phyloP scores from a whole-genome alignment of 768 basidiomycete genomes.

The Mycena pura region DNA sequence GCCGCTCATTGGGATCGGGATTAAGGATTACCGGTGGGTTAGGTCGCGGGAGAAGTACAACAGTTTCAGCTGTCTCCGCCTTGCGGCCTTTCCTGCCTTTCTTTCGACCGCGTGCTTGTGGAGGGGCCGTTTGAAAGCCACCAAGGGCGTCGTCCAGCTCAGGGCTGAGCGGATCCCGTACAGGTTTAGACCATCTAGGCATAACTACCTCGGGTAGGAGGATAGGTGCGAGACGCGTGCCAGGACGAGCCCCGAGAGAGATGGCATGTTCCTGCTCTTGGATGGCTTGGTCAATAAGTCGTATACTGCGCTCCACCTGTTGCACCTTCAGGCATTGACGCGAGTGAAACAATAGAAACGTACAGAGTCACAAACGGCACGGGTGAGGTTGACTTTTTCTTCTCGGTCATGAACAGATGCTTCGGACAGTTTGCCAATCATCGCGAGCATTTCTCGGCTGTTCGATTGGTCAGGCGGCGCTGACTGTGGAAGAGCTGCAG shows the following conservation, averaged over 20 bases:
- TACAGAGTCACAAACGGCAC: constrained; percentile 74
- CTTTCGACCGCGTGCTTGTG: constrained; percentile 23
- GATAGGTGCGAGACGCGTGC: constrained; percentile 48
- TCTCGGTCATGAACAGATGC: constrained; percentile 68
- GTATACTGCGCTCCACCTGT: constrained; percentile 82
- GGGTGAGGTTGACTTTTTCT: constrained; percentile 80
- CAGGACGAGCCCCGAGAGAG: constrained; percentile 46
- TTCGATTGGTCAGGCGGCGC: not conserved
- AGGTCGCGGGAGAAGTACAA: constrained; percentile 31
- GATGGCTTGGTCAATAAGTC: constrained; percentile 78
- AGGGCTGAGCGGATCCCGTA: constrained; percentile 51
- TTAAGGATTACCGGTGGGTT: constrained; percentile 22
- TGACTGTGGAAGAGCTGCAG: not conserved
- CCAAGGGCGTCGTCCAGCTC: constrained; percentile 40
- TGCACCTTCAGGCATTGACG: constrained; percentile 4
- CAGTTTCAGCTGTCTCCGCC: constrained; percentile 14
- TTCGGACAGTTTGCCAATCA: constrained; percentile 65
- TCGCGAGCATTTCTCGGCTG: constrained; percentile 58
- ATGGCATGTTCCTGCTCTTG: constrained; percentile 64
- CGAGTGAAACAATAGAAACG: constrained; percentile 29
- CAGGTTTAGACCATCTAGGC: constrained; percentile 57
- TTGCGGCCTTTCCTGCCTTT: constrained; percentile 33
- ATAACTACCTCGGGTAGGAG: constrained; percentile 68
- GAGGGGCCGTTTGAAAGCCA: constrained; percentile 16
- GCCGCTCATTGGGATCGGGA: constrained; percentile 55